Evolutionary conservation across 108 stramenopile species (phyloP), one percentile per base, ranked within the genome.

Genomic region (Cyclotella kingstonii): DNA sequence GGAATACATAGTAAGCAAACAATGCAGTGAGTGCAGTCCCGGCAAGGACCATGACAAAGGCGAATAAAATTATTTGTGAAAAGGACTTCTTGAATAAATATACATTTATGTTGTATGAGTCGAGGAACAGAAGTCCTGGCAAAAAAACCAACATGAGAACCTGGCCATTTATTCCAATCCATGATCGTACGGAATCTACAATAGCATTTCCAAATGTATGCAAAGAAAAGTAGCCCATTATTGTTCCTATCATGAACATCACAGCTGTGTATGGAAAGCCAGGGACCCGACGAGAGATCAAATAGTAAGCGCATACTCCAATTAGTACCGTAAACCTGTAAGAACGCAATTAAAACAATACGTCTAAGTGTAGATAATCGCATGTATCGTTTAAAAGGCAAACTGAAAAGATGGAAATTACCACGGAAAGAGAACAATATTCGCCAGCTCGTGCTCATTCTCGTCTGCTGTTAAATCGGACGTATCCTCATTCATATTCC

Each of bases 51-150:
- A 89, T 74, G 2, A 96, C 96, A 53, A 89, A 91, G 9, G 98
- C 98, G 41, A 98, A 84, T 28, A 83, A 53, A 2, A 95, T 1
- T 1, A 85, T 40, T 75, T 95, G 92, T 0, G 15, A 7, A 15
- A 93, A 35, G 0, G 70, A 35, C 21, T 51, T 45, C 1, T 38
- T 23, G 45, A 94, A 92, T 1, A 93, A 50, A 57, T 90, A 79
- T 0, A 79, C 70, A 66, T 95, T 86, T 15, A 89, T 60, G 18
- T 70, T 64, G 42, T 90, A 81, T 1, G 91, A 74, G 61, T 91
- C 90, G 23, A 74, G 66, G 58, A 95, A 95, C 17, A 97, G 63
- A 7, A 97, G 74, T 26, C 93, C 84, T 9, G 96, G 96, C n/a
- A 97, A 72, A 63, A 97, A 97, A 5, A 85, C 76, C 7, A 89